A percentile compares a stretch with the other conserved stretches of the same genome.
These are phyloP conservation scores for Heterobasidion irregulare DNA, from an alignment of 1,284 basidiomycete species.

Conservation along the genomic window DNA sequence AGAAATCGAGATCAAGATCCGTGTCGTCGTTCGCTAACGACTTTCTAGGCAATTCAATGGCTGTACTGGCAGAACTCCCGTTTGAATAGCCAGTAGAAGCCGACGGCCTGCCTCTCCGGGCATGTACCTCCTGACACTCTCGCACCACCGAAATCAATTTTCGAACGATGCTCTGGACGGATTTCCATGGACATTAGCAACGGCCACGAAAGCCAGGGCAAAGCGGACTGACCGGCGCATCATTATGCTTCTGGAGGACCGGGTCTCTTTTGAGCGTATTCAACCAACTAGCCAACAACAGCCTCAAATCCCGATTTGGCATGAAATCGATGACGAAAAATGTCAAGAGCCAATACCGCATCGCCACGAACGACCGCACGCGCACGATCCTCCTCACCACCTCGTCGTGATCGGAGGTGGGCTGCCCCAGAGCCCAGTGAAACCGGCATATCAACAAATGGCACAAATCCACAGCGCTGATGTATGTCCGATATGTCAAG, in stretches of 20 bases:
- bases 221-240: constrained; percentile 55
- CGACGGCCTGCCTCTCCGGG: constrained; percentile 14
- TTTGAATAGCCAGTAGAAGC: not conserved
- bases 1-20: constrained; percentile 70
- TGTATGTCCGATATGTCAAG: constrained; percentile 80
- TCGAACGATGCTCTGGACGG: constrained; percentile 58
- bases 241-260: constrained; percentile 51
- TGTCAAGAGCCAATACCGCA: constrained; percentile 80
- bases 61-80: not conserved
- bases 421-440: constrained; percentile 72
- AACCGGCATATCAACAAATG: constrained; percentile 77
- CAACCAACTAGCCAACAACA: constrained; percentile 68
- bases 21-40: constrained; percentile 45
- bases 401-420: constrained; percentile 48
- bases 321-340: constrained; percentile 84
- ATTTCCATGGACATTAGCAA: not conserved
- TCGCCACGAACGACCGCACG: constrained; percentile 79
- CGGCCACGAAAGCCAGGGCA: constrained; percentile 2
- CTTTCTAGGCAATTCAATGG: constrained; percentile 14
- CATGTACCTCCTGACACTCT: constrained; percentile 67
- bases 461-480: constrained; percentile 67
- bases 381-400: constrained; percentile 67
- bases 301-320: constrained; percentile 67
- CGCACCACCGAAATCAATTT: constrained; percentile 75
- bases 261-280: constrained; percentile 69